These are phyloP conservation scores for Blastobotrys arbuscula DNA, from an alignment of 1,139 yeast genomes.

Conservation along the genomic window DNA sequence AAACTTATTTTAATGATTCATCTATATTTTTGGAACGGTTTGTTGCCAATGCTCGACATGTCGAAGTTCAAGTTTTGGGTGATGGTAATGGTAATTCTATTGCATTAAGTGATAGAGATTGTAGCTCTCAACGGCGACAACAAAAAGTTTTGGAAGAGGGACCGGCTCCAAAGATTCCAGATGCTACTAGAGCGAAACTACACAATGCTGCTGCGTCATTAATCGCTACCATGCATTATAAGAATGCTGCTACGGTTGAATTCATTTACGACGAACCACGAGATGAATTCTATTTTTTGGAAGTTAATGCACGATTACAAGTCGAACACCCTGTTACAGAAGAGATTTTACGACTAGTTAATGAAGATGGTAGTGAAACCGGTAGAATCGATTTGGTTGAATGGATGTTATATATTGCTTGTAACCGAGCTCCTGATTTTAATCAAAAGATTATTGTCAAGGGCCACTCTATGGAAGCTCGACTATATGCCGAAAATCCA, in stretches of 20 bases:
- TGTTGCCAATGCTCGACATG: slow-evolving; percentile 92
- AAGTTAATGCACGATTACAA: slow-evolving; percentile 93
- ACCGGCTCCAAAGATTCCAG: slow-evolving; percentile 93
- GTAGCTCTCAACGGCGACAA: slow-evolving; percentile 94
- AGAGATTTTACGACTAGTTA: slow-evolving; percentile 43
- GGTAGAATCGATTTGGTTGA: slow-evolving; percentile 84
- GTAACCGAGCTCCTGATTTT: slow-evolving; percentile 79
- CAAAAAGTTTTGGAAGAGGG: slow-evolving; percentile 96
- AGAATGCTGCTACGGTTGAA: slow-evolving; percentile 97
- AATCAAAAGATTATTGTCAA: slow-evolving; percentile 44
- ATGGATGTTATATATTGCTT: slow-evolving; percentile 93
- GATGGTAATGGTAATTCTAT: slow-evolving; percentile 90
- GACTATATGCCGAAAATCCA: slow-evolving; percentile 95
- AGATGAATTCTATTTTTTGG: slow-evolving; percentile 89
- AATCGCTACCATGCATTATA: slow-evolving; percentile 75
- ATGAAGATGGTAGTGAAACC: slow-evolving; percentile 35
- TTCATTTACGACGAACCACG: slow-evolving; percentile 80
- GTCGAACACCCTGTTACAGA: slow-evolving; percentile 98
- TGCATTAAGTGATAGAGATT: slow-evolving; percentile 95
- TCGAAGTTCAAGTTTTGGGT: slow-evolving; percentile 93
- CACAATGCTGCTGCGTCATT: slow-evolving; percentile 80
- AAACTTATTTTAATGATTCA: slow-evolving; percentile 86
- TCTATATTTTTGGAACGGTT: slow-evolving; percentile 93
- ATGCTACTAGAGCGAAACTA: slow-evolving; percentile 65
- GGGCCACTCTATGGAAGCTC: slow-evolving; percentile 95